A percentile compares a stretch with the other conserved stretches of the same genome.
These are phyloP conservation scores for Pythium dissotocum DNA, from an alignment of 352 stramenopile genomes.

Conservation along the genomic window DNA sequence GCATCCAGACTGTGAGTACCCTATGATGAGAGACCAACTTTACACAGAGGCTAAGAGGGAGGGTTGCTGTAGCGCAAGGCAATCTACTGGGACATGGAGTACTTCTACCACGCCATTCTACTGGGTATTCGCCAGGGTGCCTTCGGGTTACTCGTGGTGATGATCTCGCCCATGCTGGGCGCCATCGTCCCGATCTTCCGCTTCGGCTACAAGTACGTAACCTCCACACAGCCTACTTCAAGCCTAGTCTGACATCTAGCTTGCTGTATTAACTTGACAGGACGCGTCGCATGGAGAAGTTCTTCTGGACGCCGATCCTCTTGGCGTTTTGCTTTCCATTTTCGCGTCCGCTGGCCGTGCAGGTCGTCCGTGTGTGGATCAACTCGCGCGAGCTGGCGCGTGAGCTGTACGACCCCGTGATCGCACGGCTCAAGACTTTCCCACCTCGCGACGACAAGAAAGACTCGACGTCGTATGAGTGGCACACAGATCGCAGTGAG, in stretches of 20 bases:
- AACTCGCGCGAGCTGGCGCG: slow-evolving; percentile 64
- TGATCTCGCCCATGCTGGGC: slow-evolving; percentile 51
- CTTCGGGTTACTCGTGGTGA: slow-evolving; percentile 54
- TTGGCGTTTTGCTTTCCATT: slow-evolving; percentile 49
- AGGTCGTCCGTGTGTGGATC: slow-evolving; percentile 57
- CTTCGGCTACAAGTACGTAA: slow-evolving; percentile 61
- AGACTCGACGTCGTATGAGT: slow-evolving; percentile 36
- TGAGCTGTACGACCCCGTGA: slow-evolving; percentile 71
- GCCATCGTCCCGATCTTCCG: slow-evolving; percentile 50
- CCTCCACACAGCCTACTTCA: background rate
- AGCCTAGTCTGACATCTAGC: background rate
- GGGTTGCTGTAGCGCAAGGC: slow-evolving; percentile 40
- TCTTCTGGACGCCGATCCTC: slow-evolving; percentile 63
- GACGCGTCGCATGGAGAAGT: slow-evolving; percentile 65
- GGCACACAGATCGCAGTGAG: slow-evolving; percentile 62
- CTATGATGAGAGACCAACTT: background rate
- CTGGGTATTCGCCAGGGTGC: slow-evolving; percentile 46
- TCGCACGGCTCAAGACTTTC: slow-evolving; percentile 61
- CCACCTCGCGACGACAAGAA: slow-evolving; percentile 32
- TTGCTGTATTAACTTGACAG: slow-evolving; percentile 22
- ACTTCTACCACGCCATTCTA: slow-evolving; percentile 50
- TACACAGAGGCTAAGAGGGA: background rate
- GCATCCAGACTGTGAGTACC: slow-evolving; percentile 42
- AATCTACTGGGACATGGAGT: slow-evolving; percentile 79
- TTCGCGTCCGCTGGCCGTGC: slow-evolving; percentile 37